These are phyloP conservation scores for Trichoderma gamsii DNA, from an alignment of 495 filamentous ascomycete genomes.

Conservation along the genomic window DNA sequence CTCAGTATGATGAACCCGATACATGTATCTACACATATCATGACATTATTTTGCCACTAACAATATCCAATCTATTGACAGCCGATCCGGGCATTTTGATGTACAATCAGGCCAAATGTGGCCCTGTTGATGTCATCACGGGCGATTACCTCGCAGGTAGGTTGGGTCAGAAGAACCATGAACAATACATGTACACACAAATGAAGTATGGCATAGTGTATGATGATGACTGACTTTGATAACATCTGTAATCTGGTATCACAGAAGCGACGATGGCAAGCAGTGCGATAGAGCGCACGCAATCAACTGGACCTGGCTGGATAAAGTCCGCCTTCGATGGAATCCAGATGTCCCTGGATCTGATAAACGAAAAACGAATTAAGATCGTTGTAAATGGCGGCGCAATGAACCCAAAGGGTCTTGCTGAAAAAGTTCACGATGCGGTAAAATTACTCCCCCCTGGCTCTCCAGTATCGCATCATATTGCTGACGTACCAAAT, in stretches of 20 bases:
- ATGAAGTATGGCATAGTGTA: neutral
- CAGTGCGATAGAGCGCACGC: neutral
- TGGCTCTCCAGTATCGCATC: neutral
- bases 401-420: conserved; percentile 35
- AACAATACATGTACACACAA: conserved; percentile 13
- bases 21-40: neutral
- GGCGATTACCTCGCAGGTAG: conserved; percentile 46
- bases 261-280: conserved; percentile 23
- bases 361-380: conserved; percentile 36
- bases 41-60: neutral
- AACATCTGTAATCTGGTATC: neutral
- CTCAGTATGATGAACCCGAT: neutral
- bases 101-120: conserved; percentile 10
- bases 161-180: conserved; percentile 22
- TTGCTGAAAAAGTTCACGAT: conserved; percentile 22
- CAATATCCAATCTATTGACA: neutral
- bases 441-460: neutral
- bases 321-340: conserved; percentile 25
- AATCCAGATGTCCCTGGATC: conserved; percentile 28
- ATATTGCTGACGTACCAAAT: conserved; percentile 15
- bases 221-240: too few species aligned
- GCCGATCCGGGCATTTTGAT: conserved; percentile 27
- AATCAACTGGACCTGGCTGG: neutral
- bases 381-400: conserved; percentile 41
- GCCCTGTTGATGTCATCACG: conserved; percentile 43